Evolutionary conservation across 768 basidiomycete species (phyloP), one percentile per base, ranked within the genome.

Genomic region (Trametes cubensis): DNA sequence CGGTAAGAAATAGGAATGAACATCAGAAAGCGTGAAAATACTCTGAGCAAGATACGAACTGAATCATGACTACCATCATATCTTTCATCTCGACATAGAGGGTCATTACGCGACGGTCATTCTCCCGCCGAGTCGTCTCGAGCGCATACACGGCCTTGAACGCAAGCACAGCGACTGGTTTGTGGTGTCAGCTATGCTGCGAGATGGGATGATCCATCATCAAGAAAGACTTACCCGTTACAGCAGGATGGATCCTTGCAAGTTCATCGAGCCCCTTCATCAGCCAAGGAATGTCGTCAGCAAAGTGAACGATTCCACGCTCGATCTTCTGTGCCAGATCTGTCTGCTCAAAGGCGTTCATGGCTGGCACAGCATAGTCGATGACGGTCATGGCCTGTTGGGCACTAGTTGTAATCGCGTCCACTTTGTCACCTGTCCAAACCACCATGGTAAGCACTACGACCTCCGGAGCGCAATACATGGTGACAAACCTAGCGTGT

Each of bases 21-120:
- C 3, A 10, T 0, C 1, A 45, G 20, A 45, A 6, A 17, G 10
- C n/a, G 11, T 44, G 20, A 10, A n/a, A n/a, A n/a, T n/a, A n/a
- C n/a, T n/a, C n/a, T n/a, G n/a, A n/a, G n/a, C n/a, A n/a, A n/a
- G n/a, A 3, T 18, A 63, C 80, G 13, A 57, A 80, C 81, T 81
- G 76, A 18, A 81, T 74, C 25, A 83, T 76, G 2, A 75, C 74
- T 15, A 68, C 57, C 77, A 85, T 81, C 73, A 81, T 75, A 42
- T 82, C 76, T 63, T 77, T 78, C 82, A 85, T 85, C 61, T 57
- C 46, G 46, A 57, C 45, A 18, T 25, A 57, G 0, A 56, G 45
- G 26, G 23, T 23, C 15, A 40, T 48, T 8, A 57, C 55, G 18
- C 46, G 55, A 5, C 55, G 55, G 21, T 57, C 46, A 18, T 47